Evolutionary conservation across 2,329 filamentous ascomycete genomes (phyloP).

Genomic region (Exophiala sp.): DNA sequence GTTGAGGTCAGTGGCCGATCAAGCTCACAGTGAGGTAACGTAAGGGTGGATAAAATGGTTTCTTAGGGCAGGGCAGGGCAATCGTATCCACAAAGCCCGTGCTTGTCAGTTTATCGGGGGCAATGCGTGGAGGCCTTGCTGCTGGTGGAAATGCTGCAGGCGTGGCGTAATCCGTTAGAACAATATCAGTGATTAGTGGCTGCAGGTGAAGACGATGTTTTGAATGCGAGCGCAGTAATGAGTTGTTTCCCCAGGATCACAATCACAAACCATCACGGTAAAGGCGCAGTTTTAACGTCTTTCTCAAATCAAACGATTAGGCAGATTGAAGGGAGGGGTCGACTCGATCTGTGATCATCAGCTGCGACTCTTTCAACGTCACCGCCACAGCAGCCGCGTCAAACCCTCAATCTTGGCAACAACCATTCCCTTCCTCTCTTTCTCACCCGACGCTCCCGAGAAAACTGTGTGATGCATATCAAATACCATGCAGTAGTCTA

Average conservation of each 20-base stretch:
- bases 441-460: too few species aligned
- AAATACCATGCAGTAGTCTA: too few species aligned
- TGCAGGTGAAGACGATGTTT: neutral
- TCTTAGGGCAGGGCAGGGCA: neutral
- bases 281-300: too few species aligned
- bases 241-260: too few species aligned
- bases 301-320: too few species aligned
- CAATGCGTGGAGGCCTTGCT: neutral
- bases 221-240: too few species aligned
- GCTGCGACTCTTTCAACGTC: neutral
- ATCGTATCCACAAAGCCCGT: neutral
- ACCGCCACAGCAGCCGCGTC: constrained; percentile 2
- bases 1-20: constrained; percentile 8
- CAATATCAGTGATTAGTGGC: constrained; percentile 9
- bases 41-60: constrained; percentile 11
- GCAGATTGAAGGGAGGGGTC: too few species aligned
- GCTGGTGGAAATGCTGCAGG: neutral
- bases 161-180: constrained; percentile 7
- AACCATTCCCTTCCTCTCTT: too few species aligned
- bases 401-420: neutral
- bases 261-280: too few species aligned
- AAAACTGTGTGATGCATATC: too few species aligned
- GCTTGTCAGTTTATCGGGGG: neutral
- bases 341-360: too few species aligned
- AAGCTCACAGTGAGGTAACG: constrained; percentile 4